Evolutionary conservation across 1,139 yeast genomes (phyloP).

Genomic region (Candida sanyaensis): DNA sequence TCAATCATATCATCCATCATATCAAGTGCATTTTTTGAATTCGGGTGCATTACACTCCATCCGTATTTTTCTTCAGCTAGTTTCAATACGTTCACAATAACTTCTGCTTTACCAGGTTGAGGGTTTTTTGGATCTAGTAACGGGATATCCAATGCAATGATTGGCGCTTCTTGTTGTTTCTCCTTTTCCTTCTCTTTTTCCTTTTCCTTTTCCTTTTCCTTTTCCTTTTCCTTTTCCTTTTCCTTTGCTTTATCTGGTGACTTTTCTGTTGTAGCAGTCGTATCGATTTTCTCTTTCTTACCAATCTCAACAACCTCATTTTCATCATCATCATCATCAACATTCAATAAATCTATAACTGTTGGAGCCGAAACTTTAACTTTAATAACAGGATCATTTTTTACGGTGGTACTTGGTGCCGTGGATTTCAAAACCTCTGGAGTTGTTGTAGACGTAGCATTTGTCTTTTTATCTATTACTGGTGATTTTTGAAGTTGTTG

Average conservation of each 20-base stretch:
- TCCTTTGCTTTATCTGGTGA: slow-evolving; percentile 15
- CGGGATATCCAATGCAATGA: slow-evolving; percentile 63
- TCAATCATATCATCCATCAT: slow-evolving; percentile 63
- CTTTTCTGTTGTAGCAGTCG: slow-evolving; percentile 11
- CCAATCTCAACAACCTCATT: slow-evolving; percentile 7
- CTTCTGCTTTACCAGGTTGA: slow-evolving; percentile 67
- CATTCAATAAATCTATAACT: slow-evolving; percentile 16
- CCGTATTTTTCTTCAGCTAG: slow-evolving; percentile 89
- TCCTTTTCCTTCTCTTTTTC: slow-evolving; percentile 31
- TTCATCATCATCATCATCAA: slow-evolving; percentile 15
- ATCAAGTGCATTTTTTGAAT: slow-evolving; percentile 60
- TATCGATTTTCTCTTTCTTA: slow-evolving; percentile 10
- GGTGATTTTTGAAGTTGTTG: slow-evolving; percentile 14
- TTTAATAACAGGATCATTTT: slow-evolving; percentile 15
- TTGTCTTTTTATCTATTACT: slow-evolving; percentile 17
- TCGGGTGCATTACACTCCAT: slow-evolving; percentile 71
- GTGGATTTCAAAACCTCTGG: neutral
- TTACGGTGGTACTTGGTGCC: slow-evolving; percentile 14
- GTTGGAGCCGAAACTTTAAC: slow-evolving; percentile 16
- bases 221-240: slow-evolving; percentile 17
- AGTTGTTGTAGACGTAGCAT: neutral
- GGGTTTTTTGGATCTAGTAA: slow-evolving; percentile 50
- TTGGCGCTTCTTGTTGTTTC: slow-evolving; percentile 35
- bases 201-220: slow-evolving; percentile 27
- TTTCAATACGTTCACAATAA: slow-evolving; percentile 74